Evolutionary conservation across 2,329 filamentous ascomycete genomes (phyloP), one percentile per base, ranked within the genome.

Genomic region (Paraconiothyrium sp.): DNA sequence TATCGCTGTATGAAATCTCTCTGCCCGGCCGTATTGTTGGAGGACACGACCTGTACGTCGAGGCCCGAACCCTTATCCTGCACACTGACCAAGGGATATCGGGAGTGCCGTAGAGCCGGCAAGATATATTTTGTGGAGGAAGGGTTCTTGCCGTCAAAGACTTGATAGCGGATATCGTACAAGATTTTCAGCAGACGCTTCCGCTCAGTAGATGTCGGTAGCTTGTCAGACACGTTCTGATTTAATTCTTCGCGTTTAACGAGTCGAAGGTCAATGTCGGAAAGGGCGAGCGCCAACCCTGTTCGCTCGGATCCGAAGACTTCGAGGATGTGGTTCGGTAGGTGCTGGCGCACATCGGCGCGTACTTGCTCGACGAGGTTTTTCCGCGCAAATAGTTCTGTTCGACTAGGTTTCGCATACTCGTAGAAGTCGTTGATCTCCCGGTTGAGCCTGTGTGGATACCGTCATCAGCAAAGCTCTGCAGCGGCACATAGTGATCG

Each of bases 281-380:
- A 89, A 44, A 80, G 78, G 32, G 83, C 80, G 57, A 83, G 70
- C 0, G 83, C 82, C 39, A 88, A 74, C 9, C 85, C 84, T 14
- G 83, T 87, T 11, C 75, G 72, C 59, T 84, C 79, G 9, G 86
- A 88, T 20, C 87, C 87, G 60, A 86, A 84, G 2, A 85, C 62
- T 60, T 84, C 78, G 7, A 80, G 76, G 10, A 51, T 46, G 24
- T 70, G 61, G 20, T 66, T 50, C 64, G 73, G 65, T 50, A 81
- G 41, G n/a, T 9, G 20, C 4, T 59, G 1, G 54, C 47, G 62
- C 11, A 69, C 63, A 30, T 69, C 60, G 9, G 35, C 71, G 51
- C 59, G 66, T 57, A 73, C 68, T 58, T 79, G 73, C 8, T 77
- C 61, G 27, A 76, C 68, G 16, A 82, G 61, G 4, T 74, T 69